These are phyloP conservation scores for Pseudozyma pruni DNA, from an alignment of 1,284 basidiomycete genomes.

Conservation along the genomic window DNA sequence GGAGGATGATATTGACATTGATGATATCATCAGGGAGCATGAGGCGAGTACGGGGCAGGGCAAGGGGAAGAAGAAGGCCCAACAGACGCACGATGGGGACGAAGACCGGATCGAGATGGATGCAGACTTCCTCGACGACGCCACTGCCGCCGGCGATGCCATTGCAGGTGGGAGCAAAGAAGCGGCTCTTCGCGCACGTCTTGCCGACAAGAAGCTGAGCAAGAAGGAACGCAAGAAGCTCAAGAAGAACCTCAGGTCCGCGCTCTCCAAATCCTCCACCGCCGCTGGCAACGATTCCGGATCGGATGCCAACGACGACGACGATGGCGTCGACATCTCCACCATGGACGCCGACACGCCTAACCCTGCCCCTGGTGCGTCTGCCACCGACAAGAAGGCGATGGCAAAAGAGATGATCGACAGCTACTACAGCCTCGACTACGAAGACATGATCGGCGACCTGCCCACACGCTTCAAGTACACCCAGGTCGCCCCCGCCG, in stretches of 20 bases:
- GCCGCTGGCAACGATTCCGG: conserved; percentile 35
- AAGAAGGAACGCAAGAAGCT: conserved; percentile 82
- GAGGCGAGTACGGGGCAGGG: conserved; percentile 68
- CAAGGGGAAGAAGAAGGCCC: conserved; percentile 73
- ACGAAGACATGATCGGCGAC: conserved; percentile 94
- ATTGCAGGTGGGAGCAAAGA: conserved; percentile 33
- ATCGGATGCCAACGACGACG: conserved; percentile 12
- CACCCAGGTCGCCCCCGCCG: conserved; percentile 76
- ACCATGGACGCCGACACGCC: conserved; percentile 50
- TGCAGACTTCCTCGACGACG: conserved; percentile 72
- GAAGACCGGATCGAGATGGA: conserved; percentile 75
- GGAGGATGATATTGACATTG: conserved; percentile 87
- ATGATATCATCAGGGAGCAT: conserved; percentile 74
- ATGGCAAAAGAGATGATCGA: conserved; percentile 86
- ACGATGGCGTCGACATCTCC: conserved; percentile 62
- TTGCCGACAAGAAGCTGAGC: conserved; percentile 72
- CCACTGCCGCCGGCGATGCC: background rate
- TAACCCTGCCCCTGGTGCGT: background rate
- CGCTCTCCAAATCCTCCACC: conserved; percentile 63
- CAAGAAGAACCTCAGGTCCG: conserved; percentile 53
- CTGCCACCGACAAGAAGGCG: conserved; percentile 54
- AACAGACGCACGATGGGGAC: conserved; percentile 24
- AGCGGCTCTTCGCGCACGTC: conserved; percentile 34
- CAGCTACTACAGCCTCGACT: conserved; percentile 87
- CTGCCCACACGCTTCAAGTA: conserved; percentile 95